Conservation (phyloP, 2,329 filamentous ascomycete species). For the Tolypocladium pustulatum region DNA sequence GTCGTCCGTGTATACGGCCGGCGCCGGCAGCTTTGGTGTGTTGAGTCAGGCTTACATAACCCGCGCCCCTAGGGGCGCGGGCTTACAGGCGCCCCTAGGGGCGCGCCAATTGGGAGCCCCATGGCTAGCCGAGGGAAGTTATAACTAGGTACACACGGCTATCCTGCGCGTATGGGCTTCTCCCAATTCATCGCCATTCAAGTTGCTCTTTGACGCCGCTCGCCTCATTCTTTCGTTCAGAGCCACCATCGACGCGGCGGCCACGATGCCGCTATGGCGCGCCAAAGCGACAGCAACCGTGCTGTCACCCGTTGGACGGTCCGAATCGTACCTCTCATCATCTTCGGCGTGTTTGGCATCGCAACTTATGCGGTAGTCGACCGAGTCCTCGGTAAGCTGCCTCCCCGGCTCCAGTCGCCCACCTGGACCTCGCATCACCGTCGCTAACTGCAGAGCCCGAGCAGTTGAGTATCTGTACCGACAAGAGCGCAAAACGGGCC, state of each 20-base stretch:
- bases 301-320: constrained; percentile 21
- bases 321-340: constrained; percentile 58
- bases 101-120: too few relatives aligned
- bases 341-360: constrained; percentile 57
- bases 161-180: too few relatives aligned
- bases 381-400: constrained; percentile 51
- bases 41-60: too few relatives aligned
- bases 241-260: constrained; percentile 1
- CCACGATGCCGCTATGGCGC: constrained; percentile 22
- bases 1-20: too few relatives aligned
- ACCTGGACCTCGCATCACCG: not conserved
- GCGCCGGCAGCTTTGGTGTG: too few relatives aligned
- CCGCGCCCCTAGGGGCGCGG: too few relatives aligned
- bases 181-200: too few relatives aligned
- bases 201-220: too few relatives aligned
- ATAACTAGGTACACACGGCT: too few relatives aligned
- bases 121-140: too few relatives aligned
- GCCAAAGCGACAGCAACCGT: constrained; percentile 14
- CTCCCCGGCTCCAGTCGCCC: not conserved
- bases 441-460: not conserved
- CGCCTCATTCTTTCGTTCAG: too few relatives aligned
- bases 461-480: constrained; percentile 59
- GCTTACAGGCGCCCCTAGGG: too few relatives aligned
- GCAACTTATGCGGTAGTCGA: constrained; percentile 62
- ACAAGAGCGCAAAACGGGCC: constrained; percentile 33